Evolutionary conservation across 805 yeast genomes (phyloP).

Genomic region (Starmerella riodocensis): DNA sequence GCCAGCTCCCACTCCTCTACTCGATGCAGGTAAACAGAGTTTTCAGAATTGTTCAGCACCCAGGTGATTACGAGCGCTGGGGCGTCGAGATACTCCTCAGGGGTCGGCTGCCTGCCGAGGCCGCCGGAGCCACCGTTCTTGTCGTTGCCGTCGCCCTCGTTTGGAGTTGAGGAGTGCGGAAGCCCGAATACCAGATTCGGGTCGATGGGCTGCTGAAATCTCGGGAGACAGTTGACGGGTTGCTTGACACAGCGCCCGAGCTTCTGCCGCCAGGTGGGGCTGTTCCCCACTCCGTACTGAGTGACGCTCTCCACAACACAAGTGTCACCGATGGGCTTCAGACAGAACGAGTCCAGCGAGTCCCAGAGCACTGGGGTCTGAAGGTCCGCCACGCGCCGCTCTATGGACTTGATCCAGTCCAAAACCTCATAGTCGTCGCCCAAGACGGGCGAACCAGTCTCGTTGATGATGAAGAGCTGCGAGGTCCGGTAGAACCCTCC

Average conservation of each 20-base stretch:
- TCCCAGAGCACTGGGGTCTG: conserved; percentile 23
- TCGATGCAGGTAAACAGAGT: conserved; percentile 23
- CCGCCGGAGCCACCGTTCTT: too few relatives aligned
- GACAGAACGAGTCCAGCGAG: conserved; percentile 55
- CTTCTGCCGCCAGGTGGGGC: conserved; percentile 45
- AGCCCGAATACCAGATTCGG: conserved; percentile 55
- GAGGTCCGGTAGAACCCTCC: conserved; percentile 88
- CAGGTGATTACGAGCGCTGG: conserved; percentile 67
- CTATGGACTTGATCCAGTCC: conserved; percentile 84
- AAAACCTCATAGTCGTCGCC: conserved; percentile 44
- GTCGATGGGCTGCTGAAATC: conserved; percentile 80
- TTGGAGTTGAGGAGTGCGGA: neutral
- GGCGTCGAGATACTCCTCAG: conserved; percentile 39
- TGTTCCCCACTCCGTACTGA: conserved; percentile 57
- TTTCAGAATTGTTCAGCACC: conserved; percentile 41
- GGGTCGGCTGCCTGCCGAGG: conserved; percentile 26
- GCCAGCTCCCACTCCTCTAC: conserved; percentile 52
- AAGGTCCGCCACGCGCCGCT: conserved; percentile 36
- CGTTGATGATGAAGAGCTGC: conserved; percentile 63
- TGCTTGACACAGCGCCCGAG: conserved; percentile 52
- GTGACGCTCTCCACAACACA: conserved; percentile 83
- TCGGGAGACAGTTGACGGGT: conserved; percentile 82
- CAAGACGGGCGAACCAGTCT: conserved; percentile 49
- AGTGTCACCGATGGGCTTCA: conserved; percentile 60
- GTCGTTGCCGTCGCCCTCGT: neutral